phyloP scores from a whole-genome alignment of 2,329 filamentous ascomycete genomes.

The Trichoderma sp. region DNA sequence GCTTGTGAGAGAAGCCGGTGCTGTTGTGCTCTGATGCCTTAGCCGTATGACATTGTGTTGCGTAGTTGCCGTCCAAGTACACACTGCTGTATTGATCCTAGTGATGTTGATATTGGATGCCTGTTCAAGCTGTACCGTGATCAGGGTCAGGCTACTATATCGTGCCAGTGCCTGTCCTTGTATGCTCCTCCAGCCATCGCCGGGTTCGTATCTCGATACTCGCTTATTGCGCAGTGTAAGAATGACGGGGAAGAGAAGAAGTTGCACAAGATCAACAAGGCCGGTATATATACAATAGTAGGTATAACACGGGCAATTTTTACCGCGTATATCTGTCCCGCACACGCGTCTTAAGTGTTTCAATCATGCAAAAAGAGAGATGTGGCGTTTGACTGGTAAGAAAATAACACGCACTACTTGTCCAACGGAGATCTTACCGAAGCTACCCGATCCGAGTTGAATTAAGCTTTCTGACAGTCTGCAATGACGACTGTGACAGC shows the following conservation, averaged over 20 bases:
- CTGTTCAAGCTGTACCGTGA: not conserved
- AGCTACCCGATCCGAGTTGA: not conserved
- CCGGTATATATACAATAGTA: not conserved
- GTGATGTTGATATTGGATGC: not conserved
- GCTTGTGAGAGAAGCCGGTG: not conserved
- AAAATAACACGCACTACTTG: not conserved
- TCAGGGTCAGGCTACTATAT: not conserved
- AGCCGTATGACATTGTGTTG: not conserved
- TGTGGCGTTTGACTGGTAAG: not conserved
- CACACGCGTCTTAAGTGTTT: not conserved
- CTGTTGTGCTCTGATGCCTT: not conserved
- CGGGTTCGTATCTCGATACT: not conserved
- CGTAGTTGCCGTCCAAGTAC: not conserved
- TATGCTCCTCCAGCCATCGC: not conserved
- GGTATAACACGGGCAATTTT: not conserved
- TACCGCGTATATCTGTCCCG: not conserved
- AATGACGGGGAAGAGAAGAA: not conserved
- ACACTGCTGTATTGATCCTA: not conserved
- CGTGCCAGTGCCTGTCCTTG: not conserved
- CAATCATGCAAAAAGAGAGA: not conserved
- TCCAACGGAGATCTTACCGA: conserved; percentile 6
- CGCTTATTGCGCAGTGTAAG: not conserved
- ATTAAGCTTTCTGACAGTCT: not conserved
- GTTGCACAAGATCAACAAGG: not conserved
- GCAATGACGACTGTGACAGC: not conserved